Percentiles rank a stretch among this genome's conserved stretches.
Conservation (phyloP, 2,329 filamentous ascomycete species). For the Pseudomassariella vexata region DNA sequence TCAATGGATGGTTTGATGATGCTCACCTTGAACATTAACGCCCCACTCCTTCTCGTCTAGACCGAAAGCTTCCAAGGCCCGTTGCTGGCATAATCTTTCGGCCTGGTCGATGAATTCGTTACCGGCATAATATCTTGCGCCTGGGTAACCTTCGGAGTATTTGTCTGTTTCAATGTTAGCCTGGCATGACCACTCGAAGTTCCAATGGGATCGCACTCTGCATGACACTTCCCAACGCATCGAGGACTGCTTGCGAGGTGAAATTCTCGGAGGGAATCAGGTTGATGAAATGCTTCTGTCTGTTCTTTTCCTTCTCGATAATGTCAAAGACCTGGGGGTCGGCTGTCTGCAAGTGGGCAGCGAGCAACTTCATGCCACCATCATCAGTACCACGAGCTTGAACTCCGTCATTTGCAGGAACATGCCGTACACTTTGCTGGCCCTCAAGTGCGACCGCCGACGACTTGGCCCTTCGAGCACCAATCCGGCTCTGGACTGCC, state of each 20-base stretch:
- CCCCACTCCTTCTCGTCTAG: conserved; percentile 86
- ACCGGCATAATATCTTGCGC: conserved; percentile 91
- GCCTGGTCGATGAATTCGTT: conserved; percentile 94
- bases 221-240: conserved; percentile 90
- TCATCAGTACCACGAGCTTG: conserved; percentile 7
- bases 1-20: conserved; percentile 1
- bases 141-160: conserved; percentile 97
- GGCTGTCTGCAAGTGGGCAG: conserved; percentile 71
- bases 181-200: too few relatives aligned
- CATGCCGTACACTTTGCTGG: conserved; percentile 50
- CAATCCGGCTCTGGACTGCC: conserved; percentile 3
- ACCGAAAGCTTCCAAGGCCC: conserved; percentile 82
- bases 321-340: conserved; percentile 86
- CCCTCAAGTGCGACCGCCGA: conserved; percentile 40
- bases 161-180: too few relatives aligned
- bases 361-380: conserved; percentile 58
- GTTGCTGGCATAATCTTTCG: conserved; percentile 82
- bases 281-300: conserved; percentile 98
- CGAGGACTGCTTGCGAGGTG: conserved; percentile 85
- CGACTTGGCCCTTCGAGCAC: conserved; percentile 30
- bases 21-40: conserved; percentile 85
- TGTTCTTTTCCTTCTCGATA: conserved; percentile 90
- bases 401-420: conserved; percentile 3
- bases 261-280: conserved; percentile 95
- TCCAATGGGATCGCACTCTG: conserved; percentile 62